phyloP scores from a whole-genome alignment of 1,139 yeast genomes.

The Schwanniomyces etchellsii region DNA sequence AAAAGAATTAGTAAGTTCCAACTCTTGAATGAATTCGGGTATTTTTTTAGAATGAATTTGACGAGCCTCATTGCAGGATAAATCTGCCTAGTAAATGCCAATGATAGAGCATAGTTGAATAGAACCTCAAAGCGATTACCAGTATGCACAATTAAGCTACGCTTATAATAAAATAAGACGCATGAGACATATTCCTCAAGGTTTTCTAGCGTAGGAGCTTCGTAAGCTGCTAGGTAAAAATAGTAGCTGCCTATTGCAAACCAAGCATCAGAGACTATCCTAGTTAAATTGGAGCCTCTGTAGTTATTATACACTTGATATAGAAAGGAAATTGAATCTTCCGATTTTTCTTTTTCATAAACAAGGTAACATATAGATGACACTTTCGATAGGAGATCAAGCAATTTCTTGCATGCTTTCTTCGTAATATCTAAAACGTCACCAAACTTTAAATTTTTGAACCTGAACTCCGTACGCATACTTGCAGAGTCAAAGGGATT shows the following conservation, averaged over 20 bases:
- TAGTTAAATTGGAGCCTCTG: conserved; percentile 13
- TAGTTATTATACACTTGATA: background rate
- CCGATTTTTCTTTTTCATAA: conserved; percentile 20
- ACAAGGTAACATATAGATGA: background rate
- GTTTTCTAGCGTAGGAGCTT: conserved; percentile 18
- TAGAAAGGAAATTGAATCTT: conserved; percentile 12
- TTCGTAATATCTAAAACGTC: background rate
- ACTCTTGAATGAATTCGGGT: conserved; percentile 40
- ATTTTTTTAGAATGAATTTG: conserved; percentile 38
- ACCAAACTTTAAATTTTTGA: conserved; percentile 17
- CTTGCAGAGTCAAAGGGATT: conserved; percentile 30
- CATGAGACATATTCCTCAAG: conserved; percentile 13
- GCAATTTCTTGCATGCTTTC: background rate
- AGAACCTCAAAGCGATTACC: conserved; percentile 28
- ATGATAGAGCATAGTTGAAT: conserved; percentile 33
- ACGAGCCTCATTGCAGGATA: conserved; percentile 31
- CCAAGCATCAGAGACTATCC: conserved; percentile 35
- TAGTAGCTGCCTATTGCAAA: conserved; percentile 30
- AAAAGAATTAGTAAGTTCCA: conserved; percentile 40
- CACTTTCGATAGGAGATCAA: background rate
- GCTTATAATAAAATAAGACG: conserved; percentile 26
- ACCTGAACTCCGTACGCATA: conserved; percentile 11
- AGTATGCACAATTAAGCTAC: conserved; percentile 34
- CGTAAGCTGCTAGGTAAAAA: conserved; percentile 24
- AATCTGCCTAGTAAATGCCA: conserved; percentile 24